Evolutionary conservation across 2,329 filamentous ascomycete species (phyloP).

Genomic region (Ophiostoma tasmaniense): DNA sequence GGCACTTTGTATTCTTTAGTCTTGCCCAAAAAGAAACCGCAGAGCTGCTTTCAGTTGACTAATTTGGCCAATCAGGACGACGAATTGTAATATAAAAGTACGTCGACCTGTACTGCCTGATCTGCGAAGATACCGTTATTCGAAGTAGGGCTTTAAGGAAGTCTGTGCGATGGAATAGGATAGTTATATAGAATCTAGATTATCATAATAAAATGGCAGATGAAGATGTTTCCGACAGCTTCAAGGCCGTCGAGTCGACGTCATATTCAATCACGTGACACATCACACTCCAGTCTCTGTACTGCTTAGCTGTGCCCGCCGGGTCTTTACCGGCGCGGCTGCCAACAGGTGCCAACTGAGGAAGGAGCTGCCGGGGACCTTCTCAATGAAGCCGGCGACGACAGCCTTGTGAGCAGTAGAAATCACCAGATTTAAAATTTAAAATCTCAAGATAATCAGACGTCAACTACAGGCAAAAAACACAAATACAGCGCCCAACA

Average conservation of each 20-base stretch:
- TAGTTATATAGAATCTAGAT: neutral
- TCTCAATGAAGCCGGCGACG: neutral
- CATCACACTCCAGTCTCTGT: neutral
- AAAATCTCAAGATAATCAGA: neutral
- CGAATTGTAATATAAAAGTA: neutral
- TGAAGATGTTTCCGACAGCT: neutral
- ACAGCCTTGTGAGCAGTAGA: neutral
- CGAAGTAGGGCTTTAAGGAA: neutral
- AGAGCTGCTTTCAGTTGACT: neutral
- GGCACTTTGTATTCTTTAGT: neutral
- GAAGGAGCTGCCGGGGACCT: conserved; percentile 8
- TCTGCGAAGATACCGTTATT: neutral
- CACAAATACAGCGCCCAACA: neutral
- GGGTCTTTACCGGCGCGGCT: neutral
- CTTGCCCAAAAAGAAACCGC: neutral
- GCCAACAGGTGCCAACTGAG: neutral
- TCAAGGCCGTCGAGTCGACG: neutral
- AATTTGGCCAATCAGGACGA: neutral
- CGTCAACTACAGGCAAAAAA: neutral
- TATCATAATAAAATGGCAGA: neutral
- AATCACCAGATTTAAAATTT: neutral
- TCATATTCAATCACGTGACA: neutral
- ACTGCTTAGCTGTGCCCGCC: neutral
- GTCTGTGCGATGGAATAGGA: neutral
- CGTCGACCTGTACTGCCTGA: neutral